phyloP scores from a whole-genome alignment of 768 basidiomycete species.

The Podaxis rugospora region DNA sequence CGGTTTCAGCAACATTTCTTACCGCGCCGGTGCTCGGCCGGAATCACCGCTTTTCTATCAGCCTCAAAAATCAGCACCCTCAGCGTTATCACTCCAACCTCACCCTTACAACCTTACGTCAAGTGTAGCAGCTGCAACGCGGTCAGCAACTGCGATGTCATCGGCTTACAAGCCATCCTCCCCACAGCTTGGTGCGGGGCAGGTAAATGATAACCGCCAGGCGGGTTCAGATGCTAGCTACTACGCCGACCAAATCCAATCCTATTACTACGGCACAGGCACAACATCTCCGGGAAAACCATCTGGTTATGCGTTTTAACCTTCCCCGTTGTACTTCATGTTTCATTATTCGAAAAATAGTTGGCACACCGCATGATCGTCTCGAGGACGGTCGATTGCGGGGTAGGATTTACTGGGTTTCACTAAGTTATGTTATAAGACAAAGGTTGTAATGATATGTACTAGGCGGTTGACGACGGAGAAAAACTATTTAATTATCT shows the following conservation, averaged over 20 bases:
- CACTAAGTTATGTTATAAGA: too few relatives aligned
- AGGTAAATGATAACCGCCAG: background rate
- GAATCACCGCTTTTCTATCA: background rate
- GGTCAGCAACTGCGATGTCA: background rate
- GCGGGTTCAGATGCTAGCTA: conserved; percentile 2
- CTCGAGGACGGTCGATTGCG: background rate
- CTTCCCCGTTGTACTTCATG: background rate
- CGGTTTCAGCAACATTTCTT: conserved; percentile 1
- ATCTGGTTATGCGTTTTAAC: background rate
- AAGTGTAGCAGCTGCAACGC: background rate
- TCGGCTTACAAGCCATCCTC: background rate
- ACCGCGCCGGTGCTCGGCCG: background rate
- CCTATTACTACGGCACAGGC: conserved; percentile 1
- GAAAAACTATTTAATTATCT: background rate
- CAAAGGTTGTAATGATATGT: too few relatives aligned
- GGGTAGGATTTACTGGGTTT: too few relatives aligned
- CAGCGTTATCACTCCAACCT: background rate
- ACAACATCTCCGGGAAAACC: background rate
- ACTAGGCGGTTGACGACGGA: too few relatives aligned
- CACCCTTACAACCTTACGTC: background rate
- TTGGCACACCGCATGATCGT: background rate
- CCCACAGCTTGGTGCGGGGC: background rate
- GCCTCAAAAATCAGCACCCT: background rate
- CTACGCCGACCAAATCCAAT: conserved; percentile 3
- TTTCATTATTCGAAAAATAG: background rate